Evolutionary conservation across 805 yeast species (phyloP).

Genomic region (Saccharomycopsis schoenii): DNA sequence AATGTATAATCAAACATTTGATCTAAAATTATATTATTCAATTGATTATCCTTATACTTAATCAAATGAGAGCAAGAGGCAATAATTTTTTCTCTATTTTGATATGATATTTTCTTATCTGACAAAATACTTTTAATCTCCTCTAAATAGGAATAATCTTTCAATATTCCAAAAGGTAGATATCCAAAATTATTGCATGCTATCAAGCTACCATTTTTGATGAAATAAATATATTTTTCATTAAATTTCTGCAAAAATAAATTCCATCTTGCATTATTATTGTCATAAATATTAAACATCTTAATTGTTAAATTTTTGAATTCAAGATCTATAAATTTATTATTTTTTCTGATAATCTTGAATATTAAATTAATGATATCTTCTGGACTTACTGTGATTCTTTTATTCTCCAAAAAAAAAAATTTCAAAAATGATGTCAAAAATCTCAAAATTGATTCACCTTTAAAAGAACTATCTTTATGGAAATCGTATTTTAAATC

Average conservation of each 20-base stretch:
- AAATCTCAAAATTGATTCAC: conserved; percentile 29
- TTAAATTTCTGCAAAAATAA: conserved; percentile 11
- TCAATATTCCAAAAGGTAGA: conserved; percentile 4
- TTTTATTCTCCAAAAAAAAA: background rate
- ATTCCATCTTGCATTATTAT: conserved; percentile 4
- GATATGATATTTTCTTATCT: conserved; percentile 24
- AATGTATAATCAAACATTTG: conserved; percentile 68
- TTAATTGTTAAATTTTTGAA: conserved; percentile 26
- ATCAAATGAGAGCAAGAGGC: background rate
- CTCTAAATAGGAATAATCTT: conserved; percentile 19
- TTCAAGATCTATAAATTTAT: conserved; percentile 20
- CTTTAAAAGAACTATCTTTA: conserved; percentile 26
- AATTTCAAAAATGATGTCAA: conserved; percentile 12
- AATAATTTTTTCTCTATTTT: conserved; percentile 19
- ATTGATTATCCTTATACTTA: background rate
- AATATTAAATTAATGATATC: conserved; percentile 21
- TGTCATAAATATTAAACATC: conserved; percentile 11
- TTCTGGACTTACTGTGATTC: background rate
- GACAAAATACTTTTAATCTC: conserved; percentile 24
- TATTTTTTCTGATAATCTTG: conserved; percentile 23
- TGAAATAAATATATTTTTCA: conserved; percentile 29
- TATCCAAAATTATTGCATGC: conserved; percentile 31
- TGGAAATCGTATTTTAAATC: conserved; percentile 27
- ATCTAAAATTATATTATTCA: conserved; percentile 20
- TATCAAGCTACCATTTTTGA: conserved; percentile 30